A percentile compares a stretch with the other conserved stretches of the same genome.
These are phyloP conservation scores for Pseudoperonospora humuli DNA, from an alignment of 352 stramenopile species.

Conservation along the genomic window DNA sequence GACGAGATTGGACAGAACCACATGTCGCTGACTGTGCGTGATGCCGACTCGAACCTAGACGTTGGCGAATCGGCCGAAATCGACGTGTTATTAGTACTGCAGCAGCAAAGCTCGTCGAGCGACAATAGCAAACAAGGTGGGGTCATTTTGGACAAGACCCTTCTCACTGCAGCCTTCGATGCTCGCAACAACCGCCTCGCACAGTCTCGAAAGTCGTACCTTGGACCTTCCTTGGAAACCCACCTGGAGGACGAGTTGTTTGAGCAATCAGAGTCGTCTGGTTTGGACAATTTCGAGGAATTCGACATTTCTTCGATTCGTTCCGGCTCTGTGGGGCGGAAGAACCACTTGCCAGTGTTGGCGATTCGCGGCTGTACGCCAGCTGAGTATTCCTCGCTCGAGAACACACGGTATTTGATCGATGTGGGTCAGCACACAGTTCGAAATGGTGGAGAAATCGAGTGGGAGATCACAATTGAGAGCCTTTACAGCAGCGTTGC, in stretches of 20 bases:
- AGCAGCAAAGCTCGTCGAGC: constrained; percentile 36
- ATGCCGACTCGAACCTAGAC: constrained; percentile 53
- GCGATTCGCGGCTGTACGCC: constrained; percentile 75
- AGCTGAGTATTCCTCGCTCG: constrained; percentile 70
- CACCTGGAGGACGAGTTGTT: constrained; percentile 30
- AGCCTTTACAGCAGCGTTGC: constrained; percentile 43
- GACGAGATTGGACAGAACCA: constrained; percentile 48
- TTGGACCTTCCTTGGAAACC: constrained; percentile 27
- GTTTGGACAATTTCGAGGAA: constrained; percentile 70
- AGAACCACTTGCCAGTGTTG: constrained; percentile 52
- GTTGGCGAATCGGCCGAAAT: constrained; percentile 48
- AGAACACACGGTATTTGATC: constrained; percentile 80
- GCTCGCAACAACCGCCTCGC: constrained; percentile 50
- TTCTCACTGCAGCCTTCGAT: constrained; percentile 59
- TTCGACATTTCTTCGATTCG: constrained; percentile 66
- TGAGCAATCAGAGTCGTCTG: constrained; percentile 35
- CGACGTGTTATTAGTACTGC: constrained; percentile 62
- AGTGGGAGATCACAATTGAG: constrained; percentile 87
- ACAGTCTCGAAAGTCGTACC: constrained; percentile 38
- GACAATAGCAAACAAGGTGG: constrained; percentile 30
- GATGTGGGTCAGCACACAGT: constrained; percentile 84
- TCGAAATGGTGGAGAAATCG: constrained; percentile 77
- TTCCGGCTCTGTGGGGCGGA: constrained; percentile 27
- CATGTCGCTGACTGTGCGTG: constrained; percentile 70
- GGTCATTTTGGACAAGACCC: constrained; percentile 23